These are phyloP conservation scores for Aquilaria agallochum DNA, from an alignment of 441 rosid genomes.

Conservation along the genomic window DNA sequence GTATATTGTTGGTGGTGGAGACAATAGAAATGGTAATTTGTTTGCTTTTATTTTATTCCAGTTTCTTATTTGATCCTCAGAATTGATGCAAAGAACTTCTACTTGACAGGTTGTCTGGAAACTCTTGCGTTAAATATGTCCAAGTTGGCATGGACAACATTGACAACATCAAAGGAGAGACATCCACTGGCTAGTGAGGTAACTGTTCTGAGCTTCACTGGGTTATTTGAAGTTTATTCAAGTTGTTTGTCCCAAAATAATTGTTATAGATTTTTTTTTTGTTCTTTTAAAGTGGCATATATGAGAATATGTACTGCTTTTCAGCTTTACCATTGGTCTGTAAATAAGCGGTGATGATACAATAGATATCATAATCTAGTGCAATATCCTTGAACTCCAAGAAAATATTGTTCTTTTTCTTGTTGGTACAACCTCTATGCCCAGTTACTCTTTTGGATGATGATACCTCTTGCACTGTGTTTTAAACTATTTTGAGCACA, in stretches of 20 bases:
- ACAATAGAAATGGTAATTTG: conserved; percentile 76
- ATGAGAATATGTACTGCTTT: no score
- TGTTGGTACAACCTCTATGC: no score
- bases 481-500: no score
- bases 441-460: no score
- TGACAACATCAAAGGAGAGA: conserved; percentile 71
- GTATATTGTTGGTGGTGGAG: conserved; percentile 96
- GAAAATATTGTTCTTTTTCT: no score
- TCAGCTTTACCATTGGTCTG: no score
- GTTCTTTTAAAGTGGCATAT: not conserved
- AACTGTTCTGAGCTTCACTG: conserved; percentile 13
- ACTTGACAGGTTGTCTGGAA: conserved; percentile 67
- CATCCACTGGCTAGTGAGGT: conserved; percentile 99
- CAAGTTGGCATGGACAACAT: conserved; percentile 78
- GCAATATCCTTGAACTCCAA: no score
- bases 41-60: conserved; percentile 3
- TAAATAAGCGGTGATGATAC: no score
- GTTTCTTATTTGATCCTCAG: conserved; percentile 9
- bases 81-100: conserved; percentile 9
- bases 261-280: not conserved
- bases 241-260: no score
- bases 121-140: conserved; percentile 85
- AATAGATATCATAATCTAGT: no score
- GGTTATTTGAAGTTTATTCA: no score
- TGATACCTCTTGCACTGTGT: no score